Conservation (phyloP, 1,284 basidiomycete species). For the Ganoderma multipileum region DNA sequence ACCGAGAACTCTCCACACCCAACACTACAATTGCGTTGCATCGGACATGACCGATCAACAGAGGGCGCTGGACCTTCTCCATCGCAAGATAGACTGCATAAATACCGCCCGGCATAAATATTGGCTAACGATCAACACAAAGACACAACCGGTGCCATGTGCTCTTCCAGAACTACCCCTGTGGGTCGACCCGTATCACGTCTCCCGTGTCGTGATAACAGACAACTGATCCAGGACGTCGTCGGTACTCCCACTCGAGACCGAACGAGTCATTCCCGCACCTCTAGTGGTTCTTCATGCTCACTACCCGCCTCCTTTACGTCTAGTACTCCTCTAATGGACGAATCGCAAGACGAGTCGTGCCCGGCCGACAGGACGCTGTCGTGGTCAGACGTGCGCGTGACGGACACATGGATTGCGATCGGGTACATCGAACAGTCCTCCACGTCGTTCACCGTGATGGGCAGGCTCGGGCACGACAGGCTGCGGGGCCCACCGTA, state of each 20-base stretch:
- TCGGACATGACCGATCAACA: neutral
- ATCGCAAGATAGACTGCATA: neutral
- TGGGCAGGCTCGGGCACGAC: slow-evolving; percentile 8
- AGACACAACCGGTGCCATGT: neutral
- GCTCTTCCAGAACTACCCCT: neutral
- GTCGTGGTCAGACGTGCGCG: slow-evolving; percentile 19
- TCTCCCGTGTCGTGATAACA: neutral
- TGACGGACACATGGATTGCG: slow-evolving; percentile 28
- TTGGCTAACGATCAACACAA: neutral
- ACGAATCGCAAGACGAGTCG: slow-evolving; percentile 4
- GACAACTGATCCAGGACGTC: neutral
- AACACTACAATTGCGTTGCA: neutral
- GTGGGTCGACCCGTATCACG: neutral
- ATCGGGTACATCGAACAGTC: slow-evolving; percentile 15
- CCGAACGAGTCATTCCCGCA: neutral
- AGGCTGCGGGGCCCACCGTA: neutral
- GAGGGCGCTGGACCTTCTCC: neutral
- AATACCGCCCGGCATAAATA: neutral
- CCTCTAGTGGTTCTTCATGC: neutral
- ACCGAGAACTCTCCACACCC: neutral
- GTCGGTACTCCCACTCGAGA: neutral
- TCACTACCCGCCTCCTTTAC: neutral
- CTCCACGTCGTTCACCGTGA: neutral
- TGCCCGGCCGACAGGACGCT: slow-evolving; percentile 12
- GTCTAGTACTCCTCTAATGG: neutral